Evolutionary conservation across 2,329 filamentous ascomycete species (phyloP), one percentile per base, ranked within the genome.

Genomic region (Neonectria punicea): DNA sequence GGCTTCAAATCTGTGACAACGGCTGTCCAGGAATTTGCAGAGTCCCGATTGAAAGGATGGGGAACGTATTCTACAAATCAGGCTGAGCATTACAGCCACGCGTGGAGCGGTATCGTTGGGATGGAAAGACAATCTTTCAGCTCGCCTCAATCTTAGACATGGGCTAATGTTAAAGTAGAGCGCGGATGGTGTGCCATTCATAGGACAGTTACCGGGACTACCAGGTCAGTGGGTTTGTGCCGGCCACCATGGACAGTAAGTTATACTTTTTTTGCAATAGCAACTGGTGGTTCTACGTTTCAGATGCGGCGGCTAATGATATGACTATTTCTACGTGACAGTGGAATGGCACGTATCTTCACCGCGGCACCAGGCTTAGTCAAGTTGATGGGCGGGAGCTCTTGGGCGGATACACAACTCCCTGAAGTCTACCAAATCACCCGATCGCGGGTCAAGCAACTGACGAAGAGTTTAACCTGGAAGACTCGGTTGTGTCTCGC

Each of bases 201-300:
- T 67, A 14, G 65, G 65, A 18, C 49, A 65, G 34, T 20, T 67
- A 9, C 65, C 65, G 7, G 57, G 49, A 20, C 34, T 67, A 22
- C 61, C 53, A 14, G 61, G 57, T 8, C 65, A 67, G 18, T 67
- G 65, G 65, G 32, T 67, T 43, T 65, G 65, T 50, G 65, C 65
- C 44, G 65, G 65, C 4, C 65, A 65, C 36, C 53, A 67, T 39
- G 65, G 65, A 53, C 65, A 67, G 61, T 67, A 61, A 58, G 65
- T 61, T 46, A 34, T 34, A 18, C 9, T 18, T 7, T 3, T 11
- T 7, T 1, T n/a, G 20, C 20, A n/a, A n/a, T 28, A 11, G 36
- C 57, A 10, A 51, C 11, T 4, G 9, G n/a, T 3, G 18, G n/a
- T 4, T 44, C 8, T 20, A 10, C 9, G 22, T 20, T 44, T 44